Evolutionary conservation across 2,329 filamentous ascomycete species (phyloP), one percentile per base, ranked within the genome.

Genomic region (Daldinia sp.): DNA sequence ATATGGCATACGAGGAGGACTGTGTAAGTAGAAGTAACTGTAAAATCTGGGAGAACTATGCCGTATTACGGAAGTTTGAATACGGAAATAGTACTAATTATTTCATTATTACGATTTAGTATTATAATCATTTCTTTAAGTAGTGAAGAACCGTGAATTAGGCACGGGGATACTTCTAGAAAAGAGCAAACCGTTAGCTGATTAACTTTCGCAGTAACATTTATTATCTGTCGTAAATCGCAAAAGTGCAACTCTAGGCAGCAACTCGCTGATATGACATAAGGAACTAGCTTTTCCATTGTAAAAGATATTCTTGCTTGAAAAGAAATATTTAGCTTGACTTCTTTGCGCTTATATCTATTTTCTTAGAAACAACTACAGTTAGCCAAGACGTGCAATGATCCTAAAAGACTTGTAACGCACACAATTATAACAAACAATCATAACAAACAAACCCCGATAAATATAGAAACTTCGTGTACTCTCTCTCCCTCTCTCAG

Each of bases 111-210:
- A 39, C 42, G 7, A 6, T 20, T 33, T 53, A 37, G 13, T 20
- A 18, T 48, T 9, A 30, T 56, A 13, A 2, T 30, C 18, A 18
- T 28, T 13, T 42, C 28, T 39, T 33, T 44, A 20, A 35, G 28
- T 37, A 5, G 60, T 67, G 67, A 67, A 59, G 20, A 63, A 54
- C 30, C 50, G 64, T 67, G 64, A 65, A 64, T 67, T 46, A 35
- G 20, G 18, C 30, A 48, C 10, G 42, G 50, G 39, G 6, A 46
- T 55, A 51, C 9, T 15, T 30, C 7, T 9, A 23, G 37, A 55
- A 58, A 67, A 58, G 41, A 57, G 39, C 7, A 30, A 57, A 15
- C 9, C 2, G 23, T 44, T 42, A 28, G 15, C 23, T 4, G 2
- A 20, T 41, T 57, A 44, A 13, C n/a, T 42, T 18, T 33, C 30